phyloP scores from a whole-genome alignment of 2,329 filamentous ascomycete species.

The Fusarium vanettenii region DNA sequence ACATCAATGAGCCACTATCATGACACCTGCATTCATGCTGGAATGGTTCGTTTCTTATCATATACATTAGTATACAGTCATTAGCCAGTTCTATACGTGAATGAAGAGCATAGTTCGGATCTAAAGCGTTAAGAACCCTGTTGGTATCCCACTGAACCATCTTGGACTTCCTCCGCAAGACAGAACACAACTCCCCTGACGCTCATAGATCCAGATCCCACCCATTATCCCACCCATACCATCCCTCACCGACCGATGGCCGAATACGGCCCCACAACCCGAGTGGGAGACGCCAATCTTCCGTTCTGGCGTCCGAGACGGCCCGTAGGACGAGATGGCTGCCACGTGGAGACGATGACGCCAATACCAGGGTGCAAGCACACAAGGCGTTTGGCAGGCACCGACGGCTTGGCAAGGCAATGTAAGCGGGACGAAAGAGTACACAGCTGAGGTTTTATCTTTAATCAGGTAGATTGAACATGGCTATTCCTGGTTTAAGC shows the following conservation, averaged over 20 bases:
- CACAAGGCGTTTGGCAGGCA: neutral
- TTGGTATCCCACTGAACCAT: no score
- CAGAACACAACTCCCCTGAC: neutral
- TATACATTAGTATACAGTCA: neutral
- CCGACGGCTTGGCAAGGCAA: neutral
- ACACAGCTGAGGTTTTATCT: neutral
- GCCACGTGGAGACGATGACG: constrained; percentile 2
- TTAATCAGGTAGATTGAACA: neutral
- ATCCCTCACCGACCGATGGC: neutral
- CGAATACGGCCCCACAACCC: neutral
- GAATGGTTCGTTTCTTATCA: neutral
- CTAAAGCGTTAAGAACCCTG: no score
- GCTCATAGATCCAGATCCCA: neutral
- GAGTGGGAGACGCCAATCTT: neutral
- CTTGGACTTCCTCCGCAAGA: neutral
- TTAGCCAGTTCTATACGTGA: no score
- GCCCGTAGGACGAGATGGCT: neutral
- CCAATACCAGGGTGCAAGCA: neutral
- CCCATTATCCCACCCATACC: neutral
- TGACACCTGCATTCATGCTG: neutral
- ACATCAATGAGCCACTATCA: neutral
- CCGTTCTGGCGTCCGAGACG: neutral
- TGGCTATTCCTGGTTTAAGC: neutral
- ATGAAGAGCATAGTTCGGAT: neutral
- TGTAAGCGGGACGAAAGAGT: neutral